These are phyloP conservation scores for Sindora glabra DNA, from an alignment of 306 rosid genomes.

Conservation along the genomic window DNA sequence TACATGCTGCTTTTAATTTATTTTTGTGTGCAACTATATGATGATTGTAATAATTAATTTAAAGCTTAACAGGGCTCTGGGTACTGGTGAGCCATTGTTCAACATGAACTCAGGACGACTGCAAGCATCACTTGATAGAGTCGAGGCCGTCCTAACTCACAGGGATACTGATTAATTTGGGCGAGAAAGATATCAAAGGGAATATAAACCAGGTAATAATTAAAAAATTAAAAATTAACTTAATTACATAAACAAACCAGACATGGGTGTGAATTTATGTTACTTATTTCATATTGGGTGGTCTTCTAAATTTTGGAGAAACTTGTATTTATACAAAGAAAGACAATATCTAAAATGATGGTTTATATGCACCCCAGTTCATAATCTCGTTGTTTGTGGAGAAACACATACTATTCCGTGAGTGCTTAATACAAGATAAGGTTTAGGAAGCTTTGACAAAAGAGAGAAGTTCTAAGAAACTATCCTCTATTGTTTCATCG, in stretches of 20 bases:
- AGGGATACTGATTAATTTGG: constrained; percentile 29
- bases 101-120: constrained; percentile 80
- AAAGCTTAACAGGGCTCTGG: constrained; percentile 53
- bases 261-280: not conserved
- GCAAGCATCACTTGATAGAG: constrained; percentile 89
- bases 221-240: too few species aligned
- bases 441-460: too few species aligned
- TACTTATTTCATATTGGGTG: not conserved
- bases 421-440: too few species aligned
- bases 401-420: too few species aligned
- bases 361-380: not conserved
- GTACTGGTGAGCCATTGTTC: constrained; percentile 79
- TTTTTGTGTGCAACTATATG: constrained; percentile 5
- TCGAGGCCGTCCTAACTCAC: constrained; percentile 78
- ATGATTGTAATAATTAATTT: constrained; percentile 2
- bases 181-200: not conserved
- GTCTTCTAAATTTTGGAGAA: constrained; percentile 7
- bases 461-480: not conserved
- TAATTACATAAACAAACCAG: not conserved
- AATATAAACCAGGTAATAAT: constrained; percentile 1
- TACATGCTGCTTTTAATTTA: constrained; percentile 2
- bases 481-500: not conserved
- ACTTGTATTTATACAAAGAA: not conserved
- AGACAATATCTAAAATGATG: not conserved
- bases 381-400: too few species aligned